Conservation (phyloP, 169 alveolate genomes). For the Plasmodium fragile region DNA sequence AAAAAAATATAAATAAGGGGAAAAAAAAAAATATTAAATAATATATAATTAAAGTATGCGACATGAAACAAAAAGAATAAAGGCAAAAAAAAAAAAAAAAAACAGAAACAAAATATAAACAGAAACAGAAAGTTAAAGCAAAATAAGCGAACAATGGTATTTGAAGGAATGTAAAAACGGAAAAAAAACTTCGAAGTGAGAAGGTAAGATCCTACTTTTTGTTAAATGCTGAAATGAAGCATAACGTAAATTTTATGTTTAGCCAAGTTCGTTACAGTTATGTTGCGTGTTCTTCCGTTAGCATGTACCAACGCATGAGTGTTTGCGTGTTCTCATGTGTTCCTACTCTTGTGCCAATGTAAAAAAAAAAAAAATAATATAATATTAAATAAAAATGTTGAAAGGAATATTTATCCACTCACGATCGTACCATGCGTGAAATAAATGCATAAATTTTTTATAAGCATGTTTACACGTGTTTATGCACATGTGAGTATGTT, state of each 20-base stretch:
- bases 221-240: neutral
- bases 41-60: neutral
- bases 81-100: neutral
- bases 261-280: neutral
- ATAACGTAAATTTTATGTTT: conserved; percentile 5
- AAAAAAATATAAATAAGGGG: neutral
- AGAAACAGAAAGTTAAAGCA: conserved; percentile 10
- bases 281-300: neutral
- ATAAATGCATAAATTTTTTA: neutral
- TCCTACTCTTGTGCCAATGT: neutral
- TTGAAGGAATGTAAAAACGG: conserved; percentile 48
- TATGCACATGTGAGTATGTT: neutral
- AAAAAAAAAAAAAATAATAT: no score
- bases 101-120: neutral
- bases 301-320: neutral
- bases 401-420: neutral
- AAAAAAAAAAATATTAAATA: neutral
- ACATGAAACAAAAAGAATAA: neutral
- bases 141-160: conserved; percentile 73
- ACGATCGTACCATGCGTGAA: neutral
- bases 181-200: conserved; percentile 25
- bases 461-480: neutral
- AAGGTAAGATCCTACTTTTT: conserved; percentile 34
- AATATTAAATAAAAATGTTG: no score
- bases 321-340: neutral